These are phyloP conservation scores for Colletotrichum gloeosporioides DNA, from an alignment of 2,329 filamentous ascomycete genomes.

Conservation along the genomic window DNA sequence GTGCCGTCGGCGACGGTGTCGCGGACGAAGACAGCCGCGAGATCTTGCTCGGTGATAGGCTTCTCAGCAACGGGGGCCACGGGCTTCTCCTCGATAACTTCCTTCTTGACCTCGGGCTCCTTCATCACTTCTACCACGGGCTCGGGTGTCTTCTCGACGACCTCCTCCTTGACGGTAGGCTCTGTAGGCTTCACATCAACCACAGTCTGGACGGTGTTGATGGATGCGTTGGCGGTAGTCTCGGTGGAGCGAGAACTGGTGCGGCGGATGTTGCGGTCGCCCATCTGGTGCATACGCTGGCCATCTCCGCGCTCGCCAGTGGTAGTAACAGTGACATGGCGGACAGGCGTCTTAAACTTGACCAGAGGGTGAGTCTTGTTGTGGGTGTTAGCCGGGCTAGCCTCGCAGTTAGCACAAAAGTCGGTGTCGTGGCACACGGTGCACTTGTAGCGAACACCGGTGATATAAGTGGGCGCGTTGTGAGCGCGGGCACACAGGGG, in stretches of 20 bases:
- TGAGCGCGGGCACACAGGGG: conserved; percentile 74
- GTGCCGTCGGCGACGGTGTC: conserved; percentile 85
- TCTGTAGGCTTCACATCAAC: conserved; percentile 72
- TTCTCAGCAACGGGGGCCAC: conserved; percentile 28
- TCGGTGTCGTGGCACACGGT: conserved; percentile 94
- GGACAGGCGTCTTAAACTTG: conserved; percentile 94
- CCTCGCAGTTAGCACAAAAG: conserved; percentile 94
- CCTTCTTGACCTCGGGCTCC: conserved; percentile 11
- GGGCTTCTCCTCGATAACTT: conserved; percentile 27
- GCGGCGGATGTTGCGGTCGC: conserved; percentile 56
- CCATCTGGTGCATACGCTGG: conserved; percentile 70
- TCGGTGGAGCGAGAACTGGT: conserved; percentile 57
- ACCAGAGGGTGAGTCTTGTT: conserved; percentile 97
- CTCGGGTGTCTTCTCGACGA: conserved; percentile 31
- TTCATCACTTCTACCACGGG: conserved; percentile 24
- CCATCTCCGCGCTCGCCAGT: conserved; percentile 77
- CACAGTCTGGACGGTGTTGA: conserved; percentile 70
- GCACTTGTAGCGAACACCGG: conserved; percentile 93
- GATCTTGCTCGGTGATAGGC: conserved; percentile 30
- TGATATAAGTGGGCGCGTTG: conserved; percentile 70
- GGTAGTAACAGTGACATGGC: conserved; percentile 86
- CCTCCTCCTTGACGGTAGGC: conserved; percentile 26
- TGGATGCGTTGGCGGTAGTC: conserved; percentile 52
- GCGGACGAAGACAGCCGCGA: conserved; percentile 70
- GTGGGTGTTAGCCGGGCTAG: conserved; percentile 81